These are phyloP conservation scores for Pseudopyricularia cyperi DNA, from an alignment of 2,329 filamentous ascomycete genomes.

Conservation along the genomic window DNA sequence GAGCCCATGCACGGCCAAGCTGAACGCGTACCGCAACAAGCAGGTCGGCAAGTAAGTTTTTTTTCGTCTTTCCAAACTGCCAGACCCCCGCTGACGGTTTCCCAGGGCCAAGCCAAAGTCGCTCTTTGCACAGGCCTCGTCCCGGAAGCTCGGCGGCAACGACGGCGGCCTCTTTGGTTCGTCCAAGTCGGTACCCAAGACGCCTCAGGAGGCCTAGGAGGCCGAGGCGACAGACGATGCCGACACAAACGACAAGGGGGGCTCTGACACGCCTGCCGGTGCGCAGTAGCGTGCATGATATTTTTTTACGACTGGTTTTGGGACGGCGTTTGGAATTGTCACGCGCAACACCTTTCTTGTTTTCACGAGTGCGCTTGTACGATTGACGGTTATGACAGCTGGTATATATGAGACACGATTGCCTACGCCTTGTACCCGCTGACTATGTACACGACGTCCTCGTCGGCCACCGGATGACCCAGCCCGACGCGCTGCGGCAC, in stretches of 20 bases:
- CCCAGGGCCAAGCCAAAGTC: constrained; percentile 52
- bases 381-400: neutral
- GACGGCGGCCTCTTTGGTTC: constrained; percentile 27
- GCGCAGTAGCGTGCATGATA: neutral
- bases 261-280: too few relatives aligned
- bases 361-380: neutral
- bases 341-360: neutral
- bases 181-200: neutral
- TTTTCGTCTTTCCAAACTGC: neutral
- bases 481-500: constrained; percentile 87
- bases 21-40: constrained; percentile 68
- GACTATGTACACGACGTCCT: constrained; percentile 57
- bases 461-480: constrained; percentile 61
- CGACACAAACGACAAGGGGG: neutral
- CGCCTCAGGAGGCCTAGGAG: neutral
- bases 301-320: neutral
- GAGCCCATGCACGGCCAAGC: constrained; percentile 75
- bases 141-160: constrained; percentile 44
- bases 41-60: constrained; percentile 59
- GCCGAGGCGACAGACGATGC: neutral
- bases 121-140: constrained; percentile 51
- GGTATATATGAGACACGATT: neutral
- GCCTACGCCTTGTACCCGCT: constrained; percentile 48
- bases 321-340: neutral
- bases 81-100: neutral